Conservation (phyloP, 2,329 filamentous ascomycete genomes). For the Fusarium sambucinum region DNA sequence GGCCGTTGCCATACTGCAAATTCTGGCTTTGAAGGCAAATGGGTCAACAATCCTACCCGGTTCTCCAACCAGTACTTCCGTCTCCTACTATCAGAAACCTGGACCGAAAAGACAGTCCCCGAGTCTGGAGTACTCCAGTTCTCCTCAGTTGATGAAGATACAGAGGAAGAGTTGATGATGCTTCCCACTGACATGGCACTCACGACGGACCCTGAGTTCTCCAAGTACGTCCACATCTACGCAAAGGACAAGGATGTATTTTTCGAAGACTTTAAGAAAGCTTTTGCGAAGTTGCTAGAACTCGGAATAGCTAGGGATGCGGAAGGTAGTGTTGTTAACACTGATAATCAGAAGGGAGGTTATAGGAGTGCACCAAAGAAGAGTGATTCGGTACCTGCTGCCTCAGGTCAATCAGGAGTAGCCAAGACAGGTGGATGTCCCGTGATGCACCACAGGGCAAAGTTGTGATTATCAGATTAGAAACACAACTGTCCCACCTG, state of each 20-base stretch:
- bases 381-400: background rate
- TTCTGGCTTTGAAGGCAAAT: slow-evolving; percentile 12
- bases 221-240: slow-evolving; percentile 4
- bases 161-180: slow-evolving; percentile 22
- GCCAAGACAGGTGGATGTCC: too few relatives aligned
- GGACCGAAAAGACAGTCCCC: slow-evolving; percentile 9
- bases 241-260: slow-evolving; percentile 6
- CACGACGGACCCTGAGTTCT: slow-evolving; percentile 12
- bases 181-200: slow-evolving; percentile 14
- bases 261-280: slow-evolving; percentile 6
- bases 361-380: slow-evolving; percentile 12
- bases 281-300: slow-evolving; percentile 9
- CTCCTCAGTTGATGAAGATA: slow-evolving; percentile 8
- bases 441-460: too few relatives aligned
- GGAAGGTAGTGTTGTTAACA: background rate
- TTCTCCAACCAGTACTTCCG: slow-evolving; percentile 24
- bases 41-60: slow-evolving; percentile 17
- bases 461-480: too few relatives aligned
- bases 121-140: slow-evolving; percentile 3
- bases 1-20: slow-evolving; percentile 17
- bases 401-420: too few relatives aligned
- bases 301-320: slow-evolving; percentile 4
- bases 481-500: too few relatives aligned
- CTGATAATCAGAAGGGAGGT: slow-evolving; percentile 8
- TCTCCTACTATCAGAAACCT: slow-evolving; percentile 1